Evolutionary conservation across 2,329 filamentous ascomycete species (phyloP).

Genomic region (Penicillium sp.): DNA sequence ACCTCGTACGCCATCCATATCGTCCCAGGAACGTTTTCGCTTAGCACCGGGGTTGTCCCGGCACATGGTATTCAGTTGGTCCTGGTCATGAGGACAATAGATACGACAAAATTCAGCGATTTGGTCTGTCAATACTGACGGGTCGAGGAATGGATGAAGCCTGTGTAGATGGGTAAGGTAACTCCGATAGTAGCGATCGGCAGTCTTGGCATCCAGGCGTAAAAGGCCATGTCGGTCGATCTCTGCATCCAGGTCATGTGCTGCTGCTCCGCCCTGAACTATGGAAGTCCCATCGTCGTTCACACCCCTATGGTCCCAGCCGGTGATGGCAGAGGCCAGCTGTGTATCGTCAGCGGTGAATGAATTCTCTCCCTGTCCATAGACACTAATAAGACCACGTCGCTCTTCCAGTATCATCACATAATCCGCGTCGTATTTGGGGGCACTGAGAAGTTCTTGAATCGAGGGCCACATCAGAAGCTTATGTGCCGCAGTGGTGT

Average conservation of each 20-base stretch:
- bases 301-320: neutral
- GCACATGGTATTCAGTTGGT: conserved; percentile 1
- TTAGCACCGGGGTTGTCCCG: conserved; percentile 34
- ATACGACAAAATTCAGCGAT: conserved; percentile 52
- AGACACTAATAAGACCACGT: conserved; percentile 72
- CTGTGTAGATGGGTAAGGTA: conserved; percentile 63
- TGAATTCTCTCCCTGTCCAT: conserved; percentile 74
- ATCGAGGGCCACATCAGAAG: conserved; percentile 74
- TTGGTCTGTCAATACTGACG: conserved; percentile 52
- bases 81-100: conserved; percentile 39
- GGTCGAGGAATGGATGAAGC: conserved; percentile 64
- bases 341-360: conserved; percentile 55
- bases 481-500: conserved; percentile 86
- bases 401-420: conserved; percentile 74
- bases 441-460: conserved; percentile 58
- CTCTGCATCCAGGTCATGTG: conserved; percentile 40
- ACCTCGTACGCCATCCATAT: conserved; percentile 24
- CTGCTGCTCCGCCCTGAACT: conserved; percentile 4
- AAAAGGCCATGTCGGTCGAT: conserved; percentile 53
- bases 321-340: conserved; percentile 20
- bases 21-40: conserved; percentile 40
- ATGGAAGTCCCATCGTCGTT: neutral
- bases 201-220: conserved; percentile 53
- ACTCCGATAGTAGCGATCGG: conserved; percentile 53
- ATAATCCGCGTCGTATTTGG: conserved; percentile 65